Conservation (phyloP, 257 asterid genomes). For the Solanum sitiens region DNA sequence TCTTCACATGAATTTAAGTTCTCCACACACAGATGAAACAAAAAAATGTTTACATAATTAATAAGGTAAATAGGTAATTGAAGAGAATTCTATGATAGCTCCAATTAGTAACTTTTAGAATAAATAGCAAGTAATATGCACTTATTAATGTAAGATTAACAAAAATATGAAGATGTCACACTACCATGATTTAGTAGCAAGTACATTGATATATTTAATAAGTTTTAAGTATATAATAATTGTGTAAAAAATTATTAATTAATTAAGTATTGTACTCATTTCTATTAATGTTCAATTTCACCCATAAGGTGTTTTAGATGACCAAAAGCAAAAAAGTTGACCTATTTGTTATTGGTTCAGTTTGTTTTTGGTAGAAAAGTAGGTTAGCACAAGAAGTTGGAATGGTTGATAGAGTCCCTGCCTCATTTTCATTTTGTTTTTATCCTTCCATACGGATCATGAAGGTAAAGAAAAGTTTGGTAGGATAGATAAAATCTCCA, state of each 20-base stretch:
- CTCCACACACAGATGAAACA: neutral
- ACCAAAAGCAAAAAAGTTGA: neutral
- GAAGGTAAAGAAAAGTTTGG: neutral
- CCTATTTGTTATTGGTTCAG: neutral
- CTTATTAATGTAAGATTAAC: neutral
- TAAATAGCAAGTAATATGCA: neutral
- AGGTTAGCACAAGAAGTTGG: neutral
- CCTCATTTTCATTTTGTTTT: neutral
- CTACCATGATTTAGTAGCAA: neutral
- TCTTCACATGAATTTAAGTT: neutral
- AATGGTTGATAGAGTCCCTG: neutral
- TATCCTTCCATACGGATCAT: neutral
- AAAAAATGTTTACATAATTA: neutral
- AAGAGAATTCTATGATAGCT: neutral
- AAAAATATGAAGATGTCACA: neutral
- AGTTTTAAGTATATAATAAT: neutral
- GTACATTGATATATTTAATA: neutral
- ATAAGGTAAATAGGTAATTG: neutral
- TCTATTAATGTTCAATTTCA: neutral
- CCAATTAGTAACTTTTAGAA: neutral
- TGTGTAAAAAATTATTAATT: neutral
- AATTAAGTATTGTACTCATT: neutral
- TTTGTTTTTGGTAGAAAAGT: neutral
- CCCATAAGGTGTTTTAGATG: neutral
- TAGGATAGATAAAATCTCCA: neutral